Base-by-base conservation (phyloP, 164 flowering plant species). In the Annona cherimola region DNA sequence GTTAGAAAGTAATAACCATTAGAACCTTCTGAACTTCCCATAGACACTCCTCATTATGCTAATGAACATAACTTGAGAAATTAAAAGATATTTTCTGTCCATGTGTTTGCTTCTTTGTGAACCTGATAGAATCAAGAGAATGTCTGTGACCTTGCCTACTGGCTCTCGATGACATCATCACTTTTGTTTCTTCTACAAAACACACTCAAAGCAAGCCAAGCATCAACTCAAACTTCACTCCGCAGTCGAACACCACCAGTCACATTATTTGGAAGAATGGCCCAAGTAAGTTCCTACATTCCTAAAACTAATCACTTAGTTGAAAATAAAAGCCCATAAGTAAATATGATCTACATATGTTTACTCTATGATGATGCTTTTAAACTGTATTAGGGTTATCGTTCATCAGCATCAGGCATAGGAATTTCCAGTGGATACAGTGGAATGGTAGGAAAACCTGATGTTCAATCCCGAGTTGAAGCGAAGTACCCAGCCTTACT, bases 401-500 rank as follows among this genome's bases (percentile, higher is more conserved):
- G 85, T 26, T 69, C 88, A 79, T 78, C 90, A 65, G 78, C 94
- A 64, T 42, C 82, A 71, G 75, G 83, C 69, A 76, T 74, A 71
- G 91, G 84, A 72, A 81, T 82, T 63, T 91, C 95, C 42, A 84
- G 83, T 80, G 94, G 97, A 46, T 91, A 88, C 78, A 88, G 93
- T 79, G 96, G 94, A 76, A 86, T 90, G 90, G 87, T 79, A 69
- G 89, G 86, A 55, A 86, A 83, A 75, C 81, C 85, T 68, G 84
- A 82, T 3, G 50, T 73, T 11, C 79, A 81, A 75, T 80, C 86
- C 70, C 88, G 83, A 78, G 85, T 90, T 41, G 95, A 90, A 76
- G 90, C 98, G 40, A 93, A 92, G 75, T 93, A 93, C 77, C 98
- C 97, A 42, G 98, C 97, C 12, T 78, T 93, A 18, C 73, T 93